Conservation (phyloP, 116 monocot species). For the Trichopus zeylanicus region DNA sequence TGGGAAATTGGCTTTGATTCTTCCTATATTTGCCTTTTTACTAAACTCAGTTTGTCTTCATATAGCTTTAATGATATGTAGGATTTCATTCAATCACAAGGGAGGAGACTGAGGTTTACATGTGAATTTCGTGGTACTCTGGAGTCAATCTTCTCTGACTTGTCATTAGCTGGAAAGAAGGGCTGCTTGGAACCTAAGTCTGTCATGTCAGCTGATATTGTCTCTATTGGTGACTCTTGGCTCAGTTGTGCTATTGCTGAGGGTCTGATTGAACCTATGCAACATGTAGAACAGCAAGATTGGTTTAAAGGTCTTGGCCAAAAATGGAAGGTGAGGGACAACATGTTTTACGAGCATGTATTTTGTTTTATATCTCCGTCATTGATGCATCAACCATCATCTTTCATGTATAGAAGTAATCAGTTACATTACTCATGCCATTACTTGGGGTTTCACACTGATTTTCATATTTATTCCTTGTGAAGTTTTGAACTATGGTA, state of each 20-base stretch:
- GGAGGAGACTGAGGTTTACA: conserved; percentile 54
- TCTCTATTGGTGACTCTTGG: conserved; percentile 94
- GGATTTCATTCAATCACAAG: conserved; percentile 88
- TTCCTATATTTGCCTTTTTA: neutral
- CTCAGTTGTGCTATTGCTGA: conserved; percentile 50
- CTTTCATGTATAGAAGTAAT: neutral
- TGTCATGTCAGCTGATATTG: conserved; percentile 82
- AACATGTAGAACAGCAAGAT: conserved; percentile 48
- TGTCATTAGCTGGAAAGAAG: conserved; percentile 48
- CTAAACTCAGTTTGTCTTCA: neutral
- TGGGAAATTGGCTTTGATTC: neutral
- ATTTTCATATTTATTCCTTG: neutral
- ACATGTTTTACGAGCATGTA: neutral
- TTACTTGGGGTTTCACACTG: neutral
- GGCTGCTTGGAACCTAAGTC: conserved; percentile 50
- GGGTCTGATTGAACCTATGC: conserved; percentile 73
- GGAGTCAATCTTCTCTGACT: conserved; percentile 56
- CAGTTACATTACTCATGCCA: neutral
- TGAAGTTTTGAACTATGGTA: neutral
- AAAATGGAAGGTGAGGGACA: conserved; percentile 83
- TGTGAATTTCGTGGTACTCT: conserved; percentile 47
- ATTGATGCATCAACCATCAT: neutral
- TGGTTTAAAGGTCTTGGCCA: conserved; percentile 65
- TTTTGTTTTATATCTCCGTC: neutral
- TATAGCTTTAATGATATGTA: conserved; percentile 7